Percentiles rank a stretch among this genome's conserved stretches.
These are phyloP conservation scores for Chenopodium formosanum DNA, from an alignment of 148 eudicot genomes.

Conservation along the genomic window DNA sequence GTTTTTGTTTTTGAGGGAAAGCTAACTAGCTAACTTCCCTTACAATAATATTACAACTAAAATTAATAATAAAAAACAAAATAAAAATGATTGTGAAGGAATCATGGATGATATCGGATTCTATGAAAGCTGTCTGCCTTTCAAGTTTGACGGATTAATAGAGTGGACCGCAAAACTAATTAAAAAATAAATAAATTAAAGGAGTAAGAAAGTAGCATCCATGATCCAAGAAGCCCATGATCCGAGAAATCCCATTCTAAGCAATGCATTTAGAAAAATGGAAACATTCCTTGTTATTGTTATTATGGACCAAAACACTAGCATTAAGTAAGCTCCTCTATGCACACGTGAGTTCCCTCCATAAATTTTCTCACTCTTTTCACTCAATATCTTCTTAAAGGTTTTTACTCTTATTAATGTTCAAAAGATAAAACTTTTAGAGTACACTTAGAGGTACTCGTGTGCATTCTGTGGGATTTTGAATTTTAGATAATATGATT, in stretches of 20 bases:
- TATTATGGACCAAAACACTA: background rate
- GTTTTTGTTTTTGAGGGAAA: too few relatives aligned
- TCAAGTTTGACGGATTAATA: background rate
- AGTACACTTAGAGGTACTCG: background rate
- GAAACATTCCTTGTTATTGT: slow-evolving; percentile 27
- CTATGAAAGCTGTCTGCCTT: background rate
- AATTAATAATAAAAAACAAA: too few relatives aligned
- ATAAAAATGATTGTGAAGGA: too few relatives aligned
- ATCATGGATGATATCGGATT: background rate
- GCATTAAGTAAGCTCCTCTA: slow-evolving; percentile 20
- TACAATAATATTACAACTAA: too few relatives aligned
- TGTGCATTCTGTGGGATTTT: too few relatives aligned
- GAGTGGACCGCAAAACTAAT: background rate
- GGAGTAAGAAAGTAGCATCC: background rate
- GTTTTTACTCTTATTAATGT: background rate
- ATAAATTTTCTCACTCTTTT: background rate
- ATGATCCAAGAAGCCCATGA: background rate
- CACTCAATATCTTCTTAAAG: slow-evolving; percentile 4
- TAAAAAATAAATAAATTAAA: too few relatives aligned
- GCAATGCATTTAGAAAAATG: background rate
- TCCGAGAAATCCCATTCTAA: slow-evolving; percentile 15
- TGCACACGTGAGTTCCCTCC: slow-evolving; percentile 28
- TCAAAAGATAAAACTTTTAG: background rate
- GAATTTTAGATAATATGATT: too few relatives aligned
- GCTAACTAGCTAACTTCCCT: too few relatives aligned